These are phyloP conservation scores for Terfezia boudieri DNA, from an alignment of 495 filamentous ascomycete species.

Conservation along the genomic window DNA sequence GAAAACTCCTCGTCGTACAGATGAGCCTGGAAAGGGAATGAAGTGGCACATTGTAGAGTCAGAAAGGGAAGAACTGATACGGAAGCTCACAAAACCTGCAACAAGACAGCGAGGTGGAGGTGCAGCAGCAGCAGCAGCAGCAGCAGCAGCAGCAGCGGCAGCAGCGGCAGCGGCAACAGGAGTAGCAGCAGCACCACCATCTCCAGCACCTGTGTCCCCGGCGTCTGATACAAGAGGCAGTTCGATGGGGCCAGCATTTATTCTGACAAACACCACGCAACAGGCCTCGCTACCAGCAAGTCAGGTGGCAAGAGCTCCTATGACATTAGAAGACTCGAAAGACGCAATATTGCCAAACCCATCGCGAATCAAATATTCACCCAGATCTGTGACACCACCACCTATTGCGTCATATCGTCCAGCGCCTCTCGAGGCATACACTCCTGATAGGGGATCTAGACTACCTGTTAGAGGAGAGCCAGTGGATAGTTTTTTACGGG, in stretches of 20 bases:
- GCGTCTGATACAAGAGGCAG: conserved; percentile 5
- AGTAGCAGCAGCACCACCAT: background rate
- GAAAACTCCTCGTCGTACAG: conserved; percentile 72
- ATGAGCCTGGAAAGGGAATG: conserved; percentile 97
- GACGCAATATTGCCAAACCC: conserved; percentile 16
- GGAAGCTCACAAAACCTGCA: conserved; percentile 23
- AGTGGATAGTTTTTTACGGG: background rate
- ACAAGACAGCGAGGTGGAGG: background rate
- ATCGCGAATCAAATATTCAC: conserved; percentile 18
- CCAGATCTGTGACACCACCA: conserved; percentile 27
- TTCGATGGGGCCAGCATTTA: conserved; percentile 4
- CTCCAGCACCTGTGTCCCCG: background rate
- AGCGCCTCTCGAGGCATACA: conserved; percentile 29
- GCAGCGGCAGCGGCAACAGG: conserved; percentile 1
- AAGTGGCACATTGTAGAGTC: conserved; percentile 84
- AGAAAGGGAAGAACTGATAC: conserved; percentile 51
- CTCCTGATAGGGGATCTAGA: conserved; percentile 32
- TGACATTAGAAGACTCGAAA: conserved; percentile 13
- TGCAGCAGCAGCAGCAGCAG: background rate
- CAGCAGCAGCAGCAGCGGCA: background rate
- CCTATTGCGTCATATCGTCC: conserved; percentile 22
- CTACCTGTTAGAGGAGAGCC: conserved; percentile 17
- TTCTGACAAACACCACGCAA: background rate
- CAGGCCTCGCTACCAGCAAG: background rate
- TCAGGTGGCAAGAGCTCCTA: background rate